These are phyloP conservation scores for Calocera cornea DNA, from an alignment of 768 basidiomycete genomes.

Conservation along the genomic window DNA sequence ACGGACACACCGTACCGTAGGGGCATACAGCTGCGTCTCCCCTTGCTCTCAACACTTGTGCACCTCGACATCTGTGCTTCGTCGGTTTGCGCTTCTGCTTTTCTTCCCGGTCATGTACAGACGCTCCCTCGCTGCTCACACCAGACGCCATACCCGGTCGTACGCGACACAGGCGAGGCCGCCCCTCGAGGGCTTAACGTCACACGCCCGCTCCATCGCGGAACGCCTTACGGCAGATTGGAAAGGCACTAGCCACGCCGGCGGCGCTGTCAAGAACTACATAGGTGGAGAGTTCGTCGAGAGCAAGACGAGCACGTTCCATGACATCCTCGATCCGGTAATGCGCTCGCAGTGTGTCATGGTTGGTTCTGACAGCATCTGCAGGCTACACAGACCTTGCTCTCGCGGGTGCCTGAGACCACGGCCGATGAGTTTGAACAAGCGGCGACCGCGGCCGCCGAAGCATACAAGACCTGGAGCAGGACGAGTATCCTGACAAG, in stretches of 20 bases:
- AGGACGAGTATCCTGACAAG: conserved; percentile 69
- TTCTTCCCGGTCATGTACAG: background rate
- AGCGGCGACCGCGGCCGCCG: conserved; percentile 68
- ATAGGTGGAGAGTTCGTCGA: conserved; percentile 83
- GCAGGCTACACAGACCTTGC: conserved; percentile 79
- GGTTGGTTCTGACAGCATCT: background rate
- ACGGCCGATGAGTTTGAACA: conserved; percentile 65
- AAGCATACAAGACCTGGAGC: conserved; percentile 84
- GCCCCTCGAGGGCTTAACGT: conserved; percentile 7
- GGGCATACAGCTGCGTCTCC: too few relatives aligned
- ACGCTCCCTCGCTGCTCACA: background rate
- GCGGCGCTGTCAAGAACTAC: conserved; percentile 83
- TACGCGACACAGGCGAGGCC: background rate
- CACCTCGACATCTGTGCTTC: too few relatives aligned
- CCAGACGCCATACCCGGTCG: background rate
- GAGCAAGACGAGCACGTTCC: conserved; percentile 63
- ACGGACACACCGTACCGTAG: background rate
- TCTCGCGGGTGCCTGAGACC: conserved; percentile 84
- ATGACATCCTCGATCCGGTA: conserved; percentile 83
- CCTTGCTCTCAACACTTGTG: too few relatives aligned
- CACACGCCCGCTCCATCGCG: conserved; percentile 42
- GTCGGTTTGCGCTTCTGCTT: too few relatives aligned
- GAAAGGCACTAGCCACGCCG: conserved; percentile 76
- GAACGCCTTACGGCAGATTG: conserved; percentile 60
- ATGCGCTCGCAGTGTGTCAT: conserved; percentile 17